These are phyloP conservation scores for Cryptosporidium parvum DNA, from an alignment of 169 alveolate genomes.

Conservation along the genomic window DNA sequence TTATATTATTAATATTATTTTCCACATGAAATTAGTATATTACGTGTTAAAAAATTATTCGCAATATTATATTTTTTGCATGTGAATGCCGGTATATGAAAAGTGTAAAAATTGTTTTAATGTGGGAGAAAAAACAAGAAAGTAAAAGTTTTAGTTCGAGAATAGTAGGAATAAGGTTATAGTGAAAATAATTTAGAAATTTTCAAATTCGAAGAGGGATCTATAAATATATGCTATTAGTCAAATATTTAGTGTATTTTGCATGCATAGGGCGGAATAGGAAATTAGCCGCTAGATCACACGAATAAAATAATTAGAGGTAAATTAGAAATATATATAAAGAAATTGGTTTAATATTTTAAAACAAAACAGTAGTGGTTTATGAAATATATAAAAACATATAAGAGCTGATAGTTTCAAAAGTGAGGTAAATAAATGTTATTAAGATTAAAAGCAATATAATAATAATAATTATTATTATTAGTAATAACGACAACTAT, in stretches of 20 bases:
- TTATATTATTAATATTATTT: background rate
- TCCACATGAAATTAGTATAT: background rate
- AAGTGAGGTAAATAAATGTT: background rate
- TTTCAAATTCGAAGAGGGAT: background rate
- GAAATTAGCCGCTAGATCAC: conserved; percentile 50
- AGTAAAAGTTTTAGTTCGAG: background rate
- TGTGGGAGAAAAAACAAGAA: background rate
- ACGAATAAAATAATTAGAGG: conserved; percentile 2
- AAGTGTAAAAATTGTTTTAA: background rate
- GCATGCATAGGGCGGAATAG: conserved; percentile 16
- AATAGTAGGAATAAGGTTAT: background rate
- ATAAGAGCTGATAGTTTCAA: too few species aligned
- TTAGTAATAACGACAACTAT: background rate
- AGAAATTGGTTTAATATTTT: background rate
- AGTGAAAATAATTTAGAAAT: background rate
- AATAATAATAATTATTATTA: too few species aligned
- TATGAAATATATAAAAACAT: too few species aligned
- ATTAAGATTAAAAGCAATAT: background rate
- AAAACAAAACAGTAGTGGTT: background rate
- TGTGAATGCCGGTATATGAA: background rate
- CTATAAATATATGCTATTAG: conserved; percentile 5
- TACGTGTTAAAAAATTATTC: background rate
- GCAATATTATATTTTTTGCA: background rate
- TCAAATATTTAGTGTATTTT: conserved; percentile 7
- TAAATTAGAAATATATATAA: background rate